Conservation (phyloP, 2,329 filamentous ascomycete genomes). For the Phialophora expanda region DNA sequence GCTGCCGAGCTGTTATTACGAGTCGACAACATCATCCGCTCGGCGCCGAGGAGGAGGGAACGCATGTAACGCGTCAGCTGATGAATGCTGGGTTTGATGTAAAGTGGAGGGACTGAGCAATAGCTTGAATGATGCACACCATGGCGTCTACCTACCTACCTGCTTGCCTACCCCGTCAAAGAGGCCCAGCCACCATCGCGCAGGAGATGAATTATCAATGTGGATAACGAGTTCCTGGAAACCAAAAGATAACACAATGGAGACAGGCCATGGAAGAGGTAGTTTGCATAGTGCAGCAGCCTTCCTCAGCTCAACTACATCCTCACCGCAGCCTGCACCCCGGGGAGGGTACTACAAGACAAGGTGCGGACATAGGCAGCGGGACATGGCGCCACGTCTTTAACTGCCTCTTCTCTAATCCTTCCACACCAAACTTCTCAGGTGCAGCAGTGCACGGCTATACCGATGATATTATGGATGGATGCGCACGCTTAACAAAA, state of each 20-base stretch:
- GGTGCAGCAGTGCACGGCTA: not conserved
- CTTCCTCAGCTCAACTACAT: not conserved
- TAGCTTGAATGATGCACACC: too few species aligned
- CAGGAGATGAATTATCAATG: too few species aligned
- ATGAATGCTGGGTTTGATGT: not conserved
- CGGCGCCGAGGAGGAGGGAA: constrained; percentile 82
- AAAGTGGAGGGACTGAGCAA: not conserved
- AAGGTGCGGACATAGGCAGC: not conserved
- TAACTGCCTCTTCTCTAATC: not conserved
- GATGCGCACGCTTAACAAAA: not conserved
- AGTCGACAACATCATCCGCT: constrained; percentile 97
- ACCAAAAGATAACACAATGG: not conserved
- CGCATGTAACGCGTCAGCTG: constrained; percentile 62
- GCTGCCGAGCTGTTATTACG: constrained; percentile 92
- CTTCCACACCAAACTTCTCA: not conserved
- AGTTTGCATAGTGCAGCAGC: not conserved
- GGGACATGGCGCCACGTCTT: not conserved
- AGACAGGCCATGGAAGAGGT: not conserved
- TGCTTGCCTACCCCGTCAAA: too few species aligned
- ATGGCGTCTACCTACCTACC: too few species aligned
- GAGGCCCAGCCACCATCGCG: too few species aligned
- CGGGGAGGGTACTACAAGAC: not conserved
- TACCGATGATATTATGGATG: not conserved
- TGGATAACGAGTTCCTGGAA: not conserved
- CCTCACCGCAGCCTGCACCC: not conserved